Base-by-base conservation (phyloP, 352 stramenopile genomes). In the Phytophthora lateralis region DNA sequence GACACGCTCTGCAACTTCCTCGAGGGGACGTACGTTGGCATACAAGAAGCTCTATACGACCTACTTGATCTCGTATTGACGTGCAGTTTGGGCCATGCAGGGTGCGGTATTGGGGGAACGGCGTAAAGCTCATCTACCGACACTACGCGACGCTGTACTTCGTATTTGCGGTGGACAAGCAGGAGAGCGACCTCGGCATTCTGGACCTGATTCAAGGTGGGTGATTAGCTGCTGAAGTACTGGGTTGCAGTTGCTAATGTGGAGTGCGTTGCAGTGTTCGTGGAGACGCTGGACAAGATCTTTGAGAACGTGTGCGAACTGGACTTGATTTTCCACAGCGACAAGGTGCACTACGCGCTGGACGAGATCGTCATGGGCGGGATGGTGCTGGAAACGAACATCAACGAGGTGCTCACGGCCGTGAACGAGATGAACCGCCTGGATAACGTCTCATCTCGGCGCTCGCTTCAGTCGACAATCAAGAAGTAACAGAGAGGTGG, bases 281-380 rank as follows among this genome's bases (percentile, higher is more conserved):
- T 98, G 14, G 94, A 98, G 69, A 97, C 94, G 32, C 80, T 98
- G 48, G 93, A 99, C 84, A 99, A 99, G 78, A 98, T 97, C 71
- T 99, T 99, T 75, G 97, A 99, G 68, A 99, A 99, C 83, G 98
- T 99, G 17, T 99, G 98, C 80, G 98, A 99, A 80, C 83, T 99
- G 44, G 97, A 99, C 69, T 83, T 99, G 32, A 99, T 99, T 71
- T 99, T 99, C 82, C 96, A 99, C 82, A 98, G 93, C 42, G 97
- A 99, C 89, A 97, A 98, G 63, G 81, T 98, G 21, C 91, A 98
- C 64, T 98, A 98, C 69, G 92, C 98, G 42, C 80, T 99, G 51
- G 97, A 99, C 82, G 97, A 99, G 80, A 99, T 99, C 67, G 97
- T 99, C 39, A 99, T 99, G 97, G 98, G 95, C 12, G 97, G 98